Base-by-base conservation (phyloP, 192 early-diverging fungal species). In the Coemansia reversa region DNA sequence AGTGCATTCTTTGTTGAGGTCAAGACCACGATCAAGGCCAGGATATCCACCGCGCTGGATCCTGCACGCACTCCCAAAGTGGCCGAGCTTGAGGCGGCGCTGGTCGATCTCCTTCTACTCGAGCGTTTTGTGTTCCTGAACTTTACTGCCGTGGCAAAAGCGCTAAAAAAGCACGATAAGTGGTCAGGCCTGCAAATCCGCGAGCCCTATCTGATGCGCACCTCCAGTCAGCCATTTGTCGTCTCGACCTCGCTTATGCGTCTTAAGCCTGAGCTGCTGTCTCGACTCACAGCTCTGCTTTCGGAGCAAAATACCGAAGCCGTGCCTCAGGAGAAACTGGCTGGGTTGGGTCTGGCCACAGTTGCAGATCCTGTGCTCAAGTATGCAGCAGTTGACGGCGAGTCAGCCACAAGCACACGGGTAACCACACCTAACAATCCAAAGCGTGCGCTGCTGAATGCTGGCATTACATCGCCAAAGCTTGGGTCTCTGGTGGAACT, bases 141-240 rank as follows among this genome's bases (percentile, higher is more conserved):
- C 82, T 92, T 91, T 52, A 93, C 92, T 0, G 93, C 89, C 25
- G 86, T 94, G 32, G 85, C 87, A 51, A 94, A 94, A 83, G 92
- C 92, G 29, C 81, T 94, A 51, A 94, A 94, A 67, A 94, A 94
- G 65, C 86, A 88, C 69, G 93, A 93, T 75, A 86, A 90, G 60
- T 90, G 90, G 84, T 89, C 90, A 0, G 93, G 92, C 0, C 80
- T 92, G 48, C 77, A 83, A 25, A 82, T 93, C 39, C 82, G 86
- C 35, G 90, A 92, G 63, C 83, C 90, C 6, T 88, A 92, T 56
- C 85, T 89, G 51, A 84, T 86, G 56, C 86, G 88, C 9, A 85
- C 90, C 32, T 79, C 82, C 47, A 64, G 88, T 49, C 82, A 84
- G 42, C 84, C 88, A 2, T 88, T 94, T 79, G 89, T 88, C 22